Conservation (phyloP, 2,329 filamentous ascomycete genomes). For the Aspergillus transmontanensis region DNA sequence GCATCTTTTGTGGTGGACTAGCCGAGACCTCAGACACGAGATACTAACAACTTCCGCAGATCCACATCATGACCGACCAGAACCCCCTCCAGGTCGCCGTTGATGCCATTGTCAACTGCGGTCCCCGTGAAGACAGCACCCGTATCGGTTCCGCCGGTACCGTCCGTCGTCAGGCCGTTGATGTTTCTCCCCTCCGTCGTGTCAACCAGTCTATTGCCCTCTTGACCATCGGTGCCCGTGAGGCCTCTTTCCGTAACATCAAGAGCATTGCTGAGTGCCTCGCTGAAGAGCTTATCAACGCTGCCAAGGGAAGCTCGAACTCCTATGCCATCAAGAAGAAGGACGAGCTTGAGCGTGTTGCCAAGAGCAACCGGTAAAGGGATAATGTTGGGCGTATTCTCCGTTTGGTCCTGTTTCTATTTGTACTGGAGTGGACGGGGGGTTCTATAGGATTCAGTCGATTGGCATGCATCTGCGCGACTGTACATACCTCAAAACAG, state of each 20-base stretch:
- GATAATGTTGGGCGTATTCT: slow-evolving; percentile 40
- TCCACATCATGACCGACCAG: slow-evolving; percentile 99
- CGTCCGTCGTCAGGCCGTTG: slow-evolving; percentile 99
- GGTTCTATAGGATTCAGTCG: slow-evolving; percentile 44
- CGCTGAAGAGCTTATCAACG: slow-evolving; percentile 99
- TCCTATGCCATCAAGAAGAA: slow-evolving; percentile 99
- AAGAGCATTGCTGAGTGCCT: slow-evolving; percentile 99
- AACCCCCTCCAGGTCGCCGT: slow-evolving; percentile 99
- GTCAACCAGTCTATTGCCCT: slow-evolving; percentile 99
- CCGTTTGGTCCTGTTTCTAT: slow-evolving; percentile 43
- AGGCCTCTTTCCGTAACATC: slow-evolving; percentile 99
- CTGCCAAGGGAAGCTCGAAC: slow-evolving; percentile 99
- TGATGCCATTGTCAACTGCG: slow-evolving; percentile 99
- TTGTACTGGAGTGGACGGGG: slow-evolving; percentile 46
- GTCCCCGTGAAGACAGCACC: slow-evolving; percentile 99
- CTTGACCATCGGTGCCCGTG: slow-evolving; percentile 97
- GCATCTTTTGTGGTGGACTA: neutral
- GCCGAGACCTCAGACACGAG: neutral
- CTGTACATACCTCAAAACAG: slow-evolving; percentile 44
- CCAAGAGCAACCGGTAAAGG: slow-evolving; percentile 99
- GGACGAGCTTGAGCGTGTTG: slow-evolving; percentile 99
- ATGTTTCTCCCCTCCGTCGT: slow-evolving; percentile 98
- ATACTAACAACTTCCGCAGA: slow-evolving; percentile 56
- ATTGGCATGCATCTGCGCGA: slow-evolving; percentile 44
- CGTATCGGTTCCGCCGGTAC: slow-evolving; percentile 99